Conservation (phyloP, 805 yeast genomes). For the Teunomyces funiuensis region DNA sequence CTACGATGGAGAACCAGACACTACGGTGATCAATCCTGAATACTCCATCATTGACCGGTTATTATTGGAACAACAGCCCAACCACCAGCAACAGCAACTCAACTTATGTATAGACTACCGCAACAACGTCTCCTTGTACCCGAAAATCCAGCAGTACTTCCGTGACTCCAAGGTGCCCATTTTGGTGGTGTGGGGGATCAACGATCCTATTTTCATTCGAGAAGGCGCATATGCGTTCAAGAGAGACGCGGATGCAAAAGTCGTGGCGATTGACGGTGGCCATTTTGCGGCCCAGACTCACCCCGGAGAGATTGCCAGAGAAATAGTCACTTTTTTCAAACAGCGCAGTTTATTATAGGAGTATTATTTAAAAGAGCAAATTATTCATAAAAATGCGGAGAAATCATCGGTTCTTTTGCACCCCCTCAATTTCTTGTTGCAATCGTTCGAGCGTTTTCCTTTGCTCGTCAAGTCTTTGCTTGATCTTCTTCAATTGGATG, state of each 20-base stretch:
- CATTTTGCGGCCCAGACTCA: neutral
- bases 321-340: neutral
- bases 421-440: slow-evolving; percentile 45
- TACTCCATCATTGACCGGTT: neutral
- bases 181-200: neutral
- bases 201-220: neutral
- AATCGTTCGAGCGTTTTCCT: slow-evolving; percentile 54
- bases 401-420: slow-evolving; percentile 5
- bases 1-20: neutral
- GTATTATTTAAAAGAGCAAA: neutral
- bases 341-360: neutral
- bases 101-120: neutral
- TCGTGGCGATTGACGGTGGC: neutral
- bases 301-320: neutral
- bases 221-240: neutral
- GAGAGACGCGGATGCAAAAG: neutral
- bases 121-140: neutral
- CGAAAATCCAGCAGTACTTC: neutral
- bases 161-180: neutral
- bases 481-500: slow-evolving; percentile 75
- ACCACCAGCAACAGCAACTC: neutral
- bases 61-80: neutral
- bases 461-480: slow-evolving; percentile 72
- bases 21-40: neutral
- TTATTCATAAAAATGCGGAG: slow-evolving; percentile 1